Evolutionary conservation across 345 rosid species (phyloP).

Genomic region (Pistacia integerrima): DNA sequence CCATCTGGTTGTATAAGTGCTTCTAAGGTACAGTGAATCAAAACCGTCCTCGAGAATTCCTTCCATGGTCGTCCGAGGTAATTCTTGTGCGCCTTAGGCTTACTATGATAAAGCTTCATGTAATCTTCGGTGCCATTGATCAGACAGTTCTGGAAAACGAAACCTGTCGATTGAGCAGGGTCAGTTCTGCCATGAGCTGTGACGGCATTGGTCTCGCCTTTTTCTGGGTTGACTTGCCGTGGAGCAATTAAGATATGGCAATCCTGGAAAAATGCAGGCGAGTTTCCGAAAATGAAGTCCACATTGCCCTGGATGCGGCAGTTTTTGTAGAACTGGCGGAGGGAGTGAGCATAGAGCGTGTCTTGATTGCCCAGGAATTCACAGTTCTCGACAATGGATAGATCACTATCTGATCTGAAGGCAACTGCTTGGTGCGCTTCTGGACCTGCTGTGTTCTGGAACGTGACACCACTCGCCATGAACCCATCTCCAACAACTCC

Average conservation of each 20-base stretch:
- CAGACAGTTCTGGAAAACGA: conserved; percentile 67
- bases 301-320: conserved; percentile 88
- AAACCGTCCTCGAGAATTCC: conserved; percentile 83
- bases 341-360: conserved; percentile 80
- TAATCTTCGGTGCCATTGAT: conserved; percentile 81
- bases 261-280: conserved; percentile 79
- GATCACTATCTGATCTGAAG: conserved; percentile 85
- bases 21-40: conserved; percentile 55
- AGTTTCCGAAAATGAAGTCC: conserved; percentile 90
- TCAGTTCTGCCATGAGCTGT: conserved; percentile 93
- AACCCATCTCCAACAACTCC: conserved; percentile 93
- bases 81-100: conserved; percentile 65
- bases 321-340: conserved; percentile 82
- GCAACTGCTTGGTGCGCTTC: conserved; percentile 94
- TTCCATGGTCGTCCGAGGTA: conserved; percentile 96
- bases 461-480: conserved; percentile 84
- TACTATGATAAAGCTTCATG: conserved; percentile 54
- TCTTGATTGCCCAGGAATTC: conserved; percentile 93
- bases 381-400: conserved; percentile 70
- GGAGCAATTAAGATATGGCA: conserved; percentile 63
- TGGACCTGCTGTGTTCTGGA: conserved; percentile 84
- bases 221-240: conserved; percentile 66
- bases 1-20: conserved; percentile 64
- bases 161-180: conserved; percentile 78
- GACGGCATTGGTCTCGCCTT: conserved; percentile 72